A percentile compares a stretch with the other conserved stretches of the same genome.
Evolutionary conservation across 2,329 filamentous ascomycete genomes (phyloP).

Genomic region (Xylariales sp.): DNA sequence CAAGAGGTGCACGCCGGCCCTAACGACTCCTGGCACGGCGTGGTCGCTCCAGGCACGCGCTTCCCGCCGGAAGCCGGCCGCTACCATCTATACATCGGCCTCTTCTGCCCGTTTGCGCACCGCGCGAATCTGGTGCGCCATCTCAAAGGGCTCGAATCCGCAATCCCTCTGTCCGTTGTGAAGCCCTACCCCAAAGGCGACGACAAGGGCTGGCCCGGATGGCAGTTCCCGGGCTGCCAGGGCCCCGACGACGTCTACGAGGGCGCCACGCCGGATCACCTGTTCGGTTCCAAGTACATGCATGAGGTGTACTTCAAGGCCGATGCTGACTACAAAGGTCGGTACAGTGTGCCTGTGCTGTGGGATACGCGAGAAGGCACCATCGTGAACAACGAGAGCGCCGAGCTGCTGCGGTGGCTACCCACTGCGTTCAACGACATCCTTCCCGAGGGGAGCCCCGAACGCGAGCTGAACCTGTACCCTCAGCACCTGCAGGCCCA

Average conservation of each 20-base stretch:
- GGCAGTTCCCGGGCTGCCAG: slow-evolving; percentile 48
- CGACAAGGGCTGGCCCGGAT: slow-evolving; percentile 58
- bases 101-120: slow-evolving; percentile 64
- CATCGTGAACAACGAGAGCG: slow-evolving; percentile 58
- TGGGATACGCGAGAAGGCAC: slow-evolving; percentile 56
- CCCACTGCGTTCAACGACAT: slow-evolving; percentile 51
- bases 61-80: slow-evolving; percentile 17
- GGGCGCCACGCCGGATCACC: slow-evolving; percentile 54
- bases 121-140: slow-evolving; percentile 53
- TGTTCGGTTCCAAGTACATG: slow-evolving; percentile 54
- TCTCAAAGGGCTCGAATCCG: slow-evolving; percentile 50
- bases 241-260: slow-evolving; percentile 45
- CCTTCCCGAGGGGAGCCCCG: slow-evolving; percentile 29
- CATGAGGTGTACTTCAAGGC: slow-evolving; percentile 60
- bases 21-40: slow-evolving; percentile 19
- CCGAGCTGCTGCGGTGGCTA: slow-evolving; percentile 54
- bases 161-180: slow-evolving; percentile 54
- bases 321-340: slow-evolving; percentile 55
- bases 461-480: slow-evolving; percentile 45
- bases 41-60: slow-evolving; percentile 14
- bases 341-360: slow-evolving; percentile 56
- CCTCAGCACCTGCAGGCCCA: slow-evolving; percentile 38
- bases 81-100: slow-evolving; percentile 33
- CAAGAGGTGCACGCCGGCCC: slow-evolving; percentile 16
- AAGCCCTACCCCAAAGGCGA: slow-evolving; percentile 65